Evolutionary conservation across 2,329 filamentous ascomycete genomes (phyloP).

Genomic region (Ophiosphaerella narmari): DNA sequence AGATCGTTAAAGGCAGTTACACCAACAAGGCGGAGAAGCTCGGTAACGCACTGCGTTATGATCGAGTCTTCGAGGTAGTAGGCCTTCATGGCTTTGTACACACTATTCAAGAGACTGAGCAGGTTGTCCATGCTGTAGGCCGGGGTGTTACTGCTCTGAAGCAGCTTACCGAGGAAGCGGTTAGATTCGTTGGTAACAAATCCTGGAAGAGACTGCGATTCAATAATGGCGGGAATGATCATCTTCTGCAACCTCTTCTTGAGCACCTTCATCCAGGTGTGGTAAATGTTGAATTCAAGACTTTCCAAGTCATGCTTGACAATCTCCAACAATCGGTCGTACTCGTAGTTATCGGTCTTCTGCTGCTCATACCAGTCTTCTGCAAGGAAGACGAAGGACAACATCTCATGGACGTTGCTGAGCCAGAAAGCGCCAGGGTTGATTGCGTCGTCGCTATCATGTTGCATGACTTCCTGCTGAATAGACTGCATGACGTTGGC

Average conservation of each 20-base stretch:
- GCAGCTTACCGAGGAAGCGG: conserved; percentile 94
- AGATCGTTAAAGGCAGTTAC: conserved; percentile 99
- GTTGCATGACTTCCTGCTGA: conserved; percentile 98
- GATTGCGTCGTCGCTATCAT: conserved; percentile 95
- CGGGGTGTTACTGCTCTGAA: conserved; percentile 85
- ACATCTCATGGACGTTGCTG: conserved; percentile 99
- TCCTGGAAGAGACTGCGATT: conserved; percentile 95
- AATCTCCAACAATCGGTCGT: conserved; percentile 94
- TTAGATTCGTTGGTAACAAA: conserved; percentile 99
- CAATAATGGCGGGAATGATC: conserved; percentile 99
- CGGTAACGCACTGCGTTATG: conserved; percentile 92
- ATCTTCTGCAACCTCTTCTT: conserved; percentile 99
- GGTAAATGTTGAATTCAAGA: conserved; percentile 99
- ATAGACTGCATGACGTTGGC: conserved; percentile 99
- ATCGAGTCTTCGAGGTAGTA: conserved; percentile 97
- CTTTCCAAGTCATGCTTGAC: conserved; percentile 99
- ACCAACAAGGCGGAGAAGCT: conserved; percentile 88
- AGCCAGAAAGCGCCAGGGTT: conserved; percentile 98
- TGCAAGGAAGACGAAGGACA: conserved; percentile 97
- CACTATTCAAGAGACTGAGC: conserved; percentile 91
- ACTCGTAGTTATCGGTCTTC: conserved; percentile 99
- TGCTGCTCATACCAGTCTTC: conserved; percentile 99
- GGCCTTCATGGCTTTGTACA: conserved; percentile 98
- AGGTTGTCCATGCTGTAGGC: conserved; percentile 99
- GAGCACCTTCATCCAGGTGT: conserved; percentile 99